Conservation (phyloP, 495 filamentous ascomycete genomes). For the Darksidea phi region DNA sequence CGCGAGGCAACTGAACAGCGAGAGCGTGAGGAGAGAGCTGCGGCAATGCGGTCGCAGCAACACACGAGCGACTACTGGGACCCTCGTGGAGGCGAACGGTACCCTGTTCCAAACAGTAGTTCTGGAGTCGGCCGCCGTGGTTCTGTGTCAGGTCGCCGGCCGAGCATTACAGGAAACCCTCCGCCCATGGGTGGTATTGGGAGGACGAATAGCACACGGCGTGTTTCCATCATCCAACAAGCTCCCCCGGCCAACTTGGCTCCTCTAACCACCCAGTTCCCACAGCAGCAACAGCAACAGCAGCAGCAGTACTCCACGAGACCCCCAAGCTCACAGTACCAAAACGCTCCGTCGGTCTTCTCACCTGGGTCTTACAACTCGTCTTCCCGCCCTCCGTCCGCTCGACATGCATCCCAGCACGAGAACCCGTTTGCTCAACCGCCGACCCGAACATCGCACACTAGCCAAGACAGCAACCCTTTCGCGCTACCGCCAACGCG, state of each 20-base stretch:
- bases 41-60: constrained; percentile 20
- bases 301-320: constrained; percentile 13
- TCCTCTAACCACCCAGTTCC: constrained; percentile 1
- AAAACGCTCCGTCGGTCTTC: constrained; percentile 14
- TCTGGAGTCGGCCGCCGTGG: constrained; percentile 17
- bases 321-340: constrained; percentile 12
- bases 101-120: constrained; percentile 5
- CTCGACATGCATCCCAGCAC: constrained; percentile 7
- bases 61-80: constrained; percentile 15
- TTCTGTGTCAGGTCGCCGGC: constrained; percentile 19
- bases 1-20: constrained; percentile 8
- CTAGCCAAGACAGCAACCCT: constrained; percentile 12
- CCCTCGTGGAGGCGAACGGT: constrained; percentile 21
- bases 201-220: constrained; percentile 19
- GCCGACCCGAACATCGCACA: neutral
- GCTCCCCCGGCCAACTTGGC: constrained; percentile 9
- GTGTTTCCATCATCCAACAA: constrained; percentile 22
- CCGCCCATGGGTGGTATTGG: constrained; percentile 8
- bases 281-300: neutral
- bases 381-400: constrained; percentile 10
- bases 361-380: neutral
- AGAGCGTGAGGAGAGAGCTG: constrained; percentile 21
- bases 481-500: neutral
- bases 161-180: constrained; percentile 13
- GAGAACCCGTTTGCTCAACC: constrained; percentile 24